Base-by-base conservation (phyloP, 805 yeast genomes). In the Wickerhamiella galacta region DNA sequence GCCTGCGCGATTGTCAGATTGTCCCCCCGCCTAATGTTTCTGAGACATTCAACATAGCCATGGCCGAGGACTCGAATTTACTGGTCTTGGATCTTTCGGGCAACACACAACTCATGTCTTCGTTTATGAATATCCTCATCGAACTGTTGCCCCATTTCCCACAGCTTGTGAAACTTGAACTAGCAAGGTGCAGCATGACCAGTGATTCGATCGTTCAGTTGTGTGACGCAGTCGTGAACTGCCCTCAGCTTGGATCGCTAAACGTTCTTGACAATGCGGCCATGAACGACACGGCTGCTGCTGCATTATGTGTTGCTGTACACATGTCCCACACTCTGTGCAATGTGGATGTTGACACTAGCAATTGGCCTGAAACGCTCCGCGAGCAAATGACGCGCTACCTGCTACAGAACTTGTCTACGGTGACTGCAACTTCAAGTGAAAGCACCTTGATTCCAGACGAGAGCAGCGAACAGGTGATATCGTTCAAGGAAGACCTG, bases 1-100 rank as follows among this genome's bases (percentile, higher is more conserved):
- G 49, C 63, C 76, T 18, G 24, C 36, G 43, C 15, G 31, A 40
- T 24, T 31, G 48, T n/a, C 29, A 38, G 12, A 38, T 46, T 24
- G 9, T 18, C 3, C 44, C 39, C 11, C 41, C 42, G 8, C 23
- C 30, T 16, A 33, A 29, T 18, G 8, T 35, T 20, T 33, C 20
- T 16, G 14, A 28, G 6, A 24, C 35, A 58, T 65, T 34, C 61
- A 68, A 25, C 36, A 54, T 33, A 45, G 75, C 38, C 64, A 74
- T 36, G 59, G 66, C 36, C 43, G 66, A 9, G 46, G 73, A 16
- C 20, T 75, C 76, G 15, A 58, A 63, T 29, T 60, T 85, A 40
- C 67, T 69, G 42, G 80, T 75, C 46, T 57, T 85, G 38, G 95
- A 85, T 51, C 49, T 85, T 34, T 75, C 90, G 32, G 69, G 72